phyloP scores from a whole-genome alignment of 2,329 filamentous ascomycete genomes.

The Colletotrichum spinosum region DNA sequence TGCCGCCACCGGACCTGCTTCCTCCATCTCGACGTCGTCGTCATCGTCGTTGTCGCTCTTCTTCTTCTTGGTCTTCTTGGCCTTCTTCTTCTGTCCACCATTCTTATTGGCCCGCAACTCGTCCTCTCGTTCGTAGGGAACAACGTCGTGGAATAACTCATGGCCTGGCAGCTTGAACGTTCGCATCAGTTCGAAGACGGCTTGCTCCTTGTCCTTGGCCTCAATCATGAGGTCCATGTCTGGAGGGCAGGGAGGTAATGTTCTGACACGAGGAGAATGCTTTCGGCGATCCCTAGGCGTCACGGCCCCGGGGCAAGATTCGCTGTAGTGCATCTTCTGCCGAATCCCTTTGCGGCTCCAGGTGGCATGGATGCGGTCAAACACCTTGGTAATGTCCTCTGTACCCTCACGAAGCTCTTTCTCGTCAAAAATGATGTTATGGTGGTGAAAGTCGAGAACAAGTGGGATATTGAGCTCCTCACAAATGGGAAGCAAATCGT shows the following conservation, averaged over 20 bases:
- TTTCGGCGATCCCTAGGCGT: slow-evolving; percentile 84
- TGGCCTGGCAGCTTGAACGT: slow-evolving; percentile 86
- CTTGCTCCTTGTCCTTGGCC: slow-evolving; percentile 97
- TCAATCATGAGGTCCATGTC: slow-evolving; percentile 99
- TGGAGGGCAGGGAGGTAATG: slow-evolving; percentile 82
- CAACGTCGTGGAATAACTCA: slow-evolving; percentile 79
- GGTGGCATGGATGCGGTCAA: slow-evolving; percentile 81
- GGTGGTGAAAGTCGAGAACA: slow-evolving; percentile 93
- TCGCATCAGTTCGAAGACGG: slow-evolving; percentile 93
- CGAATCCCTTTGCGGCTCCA: slow-evolving; percentile 88
- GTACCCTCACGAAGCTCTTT: slow-evolving; percentile 84
- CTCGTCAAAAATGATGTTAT: slow-evolving; percentile 90
- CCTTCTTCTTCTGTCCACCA: slow-evolving; percentile 50
- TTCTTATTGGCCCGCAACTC: slow-evolving; percentile 72
- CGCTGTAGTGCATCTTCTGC: slow-evolving; percentile 98
- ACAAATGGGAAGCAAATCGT: slow-evolving; percentile 89
- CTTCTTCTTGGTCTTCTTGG: slow-evolving; percentile 49
- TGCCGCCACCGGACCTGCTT: slow-evolving; percentile 50
- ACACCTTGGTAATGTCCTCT: slow-evolving; percentile 79
- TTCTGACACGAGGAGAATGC: slow-evolving; percentile 83
- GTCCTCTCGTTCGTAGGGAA: slow-evolving; percentile 81
- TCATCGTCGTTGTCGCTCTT: slow-evolving; percentile 52
- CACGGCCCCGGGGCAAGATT: slow-evolving; percentile 80
- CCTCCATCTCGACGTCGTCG: slow-evolving; percentile 51
- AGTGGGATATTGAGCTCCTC: slow-evolving; percentile 95